Conservation (phyloP, 495 filamentous ascomycete genomes). For the Lentithecium fluviatile region DNA sequence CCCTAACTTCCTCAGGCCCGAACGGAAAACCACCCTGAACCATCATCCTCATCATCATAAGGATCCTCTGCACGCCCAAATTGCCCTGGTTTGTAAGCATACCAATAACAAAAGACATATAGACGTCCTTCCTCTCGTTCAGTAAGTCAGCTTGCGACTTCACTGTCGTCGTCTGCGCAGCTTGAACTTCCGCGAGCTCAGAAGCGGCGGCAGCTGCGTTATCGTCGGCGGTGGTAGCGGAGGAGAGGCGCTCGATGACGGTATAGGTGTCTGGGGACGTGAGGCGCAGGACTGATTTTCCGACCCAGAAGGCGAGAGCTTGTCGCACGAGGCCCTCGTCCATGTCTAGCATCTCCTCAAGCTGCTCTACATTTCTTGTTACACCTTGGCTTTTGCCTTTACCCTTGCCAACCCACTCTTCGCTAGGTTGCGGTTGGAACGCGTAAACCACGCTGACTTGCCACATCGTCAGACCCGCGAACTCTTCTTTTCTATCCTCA, state of each 20-base stretch:
- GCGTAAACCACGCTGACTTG: slow-evolving; percentile 88
- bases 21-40: slow-evolving; percentile 84
- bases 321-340: slow-evolving; percentile 69
- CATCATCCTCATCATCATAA: slow-evolving; percentile 90
- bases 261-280: slow-evolving; percentile 53
- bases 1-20: slow-evolving; percentile 68
- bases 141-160: slow-evolving; percentile 39
- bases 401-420: slow-evolving; percentile 8
- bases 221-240: slow-evolving; percentile 47
- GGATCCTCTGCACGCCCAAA: slow-evolving; percentile 77
- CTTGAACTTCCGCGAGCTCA: slow-evolving; percentile 48
- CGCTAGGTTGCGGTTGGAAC: slow-evolving; percentile 55
- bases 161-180: slow-evolving; percentile 45
- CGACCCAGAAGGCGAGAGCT: slow-evolving; percentile 83
- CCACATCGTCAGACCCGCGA: slow-evolving; percentile 72
- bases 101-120: slow-evolving; percentile 85
- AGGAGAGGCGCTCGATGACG: slow-evolving; percentile 60
- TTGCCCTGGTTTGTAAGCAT: slow-evolving; percentile 91
- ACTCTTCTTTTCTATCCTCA: slow-evolving; percentile 69
- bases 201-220: slow-evolving; percentile 54
- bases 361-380: slow-evolving; percentile 57
- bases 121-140: slow-evolving; percentile 76
- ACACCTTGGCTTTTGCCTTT: slow-evolving; percentile 28
- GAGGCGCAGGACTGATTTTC: slow-evolving; percentile 72
- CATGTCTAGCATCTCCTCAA: slow-evolving; percentile 71